phyloP scores from a whole-genome alignment of 176 grass and related monocot species.

The Aegilops tauschii region DNA sequence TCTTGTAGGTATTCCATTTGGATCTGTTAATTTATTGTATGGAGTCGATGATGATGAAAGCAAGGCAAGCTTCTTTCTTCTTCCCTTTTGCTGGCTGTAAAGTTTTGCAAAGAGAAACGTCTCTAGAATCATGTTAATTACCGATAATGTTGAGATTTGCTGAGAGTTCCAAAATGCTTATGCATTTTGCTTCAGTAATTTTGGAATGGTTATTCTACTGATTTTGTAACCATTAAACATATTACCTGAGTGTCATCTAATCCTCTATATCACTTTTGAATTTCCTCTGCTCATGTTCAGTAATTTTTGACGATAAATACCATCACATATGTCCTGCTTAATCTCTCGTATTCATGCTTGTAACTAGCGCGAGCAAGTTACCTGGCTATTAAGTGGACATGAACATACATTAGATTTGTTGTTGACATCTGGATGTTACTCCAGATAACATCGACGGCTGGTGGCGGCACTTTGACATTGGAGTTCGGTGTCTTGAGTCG shows the following conservation, averaged over 20 bases:
- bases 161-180: not conserved
- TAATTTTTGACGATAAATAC: not conserved
- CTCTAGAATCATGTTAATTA: conserved; percentile 1
- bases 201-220: conserved; percentile 13
- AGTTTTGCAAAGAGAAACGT: conserved; percentile 11
- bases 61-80: conserved; percentile 71
- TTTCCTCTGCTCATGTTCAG: not conserved
- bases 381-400: conserved; percentile 8
- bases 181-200: not conserved
- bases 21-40: conserved; percentile 87
- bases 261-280: not conserved
- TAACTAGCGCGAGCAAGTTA: not conserved
- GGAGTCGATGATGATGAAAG: conserved; percentile 97
- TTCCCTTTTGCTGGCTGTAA: conserved; percentile 19
- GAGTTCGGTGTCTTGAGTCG: conserved; percentile 93
- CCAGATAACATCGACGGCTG: conserved; percentile 96
- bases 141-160: not conserved
- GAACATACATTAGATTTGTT: not conserved
- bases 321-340: not conserved
- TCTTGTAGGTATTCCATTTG: conserved; percentile 88
- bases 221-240: conserved; percentile 13
- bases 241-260: not conserved
- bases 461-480: conserved; percentile 91
- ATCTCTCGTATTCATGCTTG: not conserved
- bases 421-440: conserved; percentile 37